These are phyloP conservation scores for Brassica juncea DNA, from an alignment of 345 rosid species.

Conservation along the genomic window DNA sequence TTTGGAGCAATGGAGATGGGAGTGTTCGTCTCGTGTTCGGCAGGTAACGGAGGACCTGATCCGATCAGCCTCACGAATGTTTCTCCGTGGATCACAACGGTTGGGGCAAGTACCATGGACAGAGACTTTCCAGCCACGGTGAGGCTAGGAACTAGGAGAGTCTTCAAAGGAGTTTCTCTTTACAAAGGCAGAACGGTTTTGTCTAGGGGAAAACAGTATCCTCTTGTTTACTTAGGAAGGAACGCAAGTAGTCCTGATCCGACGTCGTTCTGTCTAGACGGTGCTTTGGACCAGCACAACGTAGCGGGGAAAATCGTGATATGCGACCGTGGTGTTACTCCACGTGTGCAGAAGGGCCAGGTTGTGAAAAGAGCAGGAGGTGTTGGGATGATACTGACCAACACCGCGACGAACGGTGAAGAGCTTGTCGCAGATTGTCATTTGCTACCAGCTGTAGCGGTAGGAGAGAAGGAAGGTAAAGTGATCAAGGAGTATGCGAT, in stretches of 20 bases:
- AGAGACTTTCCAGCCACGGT: constrained; percentile 68
- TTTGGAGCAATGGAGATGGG: constrained; percentile 94
- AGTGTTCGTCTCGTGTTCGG: constrained; percentile 68
- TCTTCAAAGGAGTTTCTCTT: constrained; percentile 59
- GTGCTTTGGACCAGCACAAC: constrained; percentile 48
- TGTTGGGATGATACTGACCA: constrained; percentile 61
- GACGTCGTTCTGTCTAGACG: constrained; percentile 59
- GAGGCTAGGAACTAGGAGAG: constrained; percentile 50
- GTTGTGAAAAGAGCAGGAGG: constrained; percentile 73
- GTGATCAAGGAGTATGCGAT: constrained; percentile 60
- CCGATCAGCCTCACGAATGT: constrained; percentile 65
- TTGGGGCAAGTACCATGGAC: constrained; percentile 82
- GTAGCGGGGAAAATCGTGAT: constrained; percentile 73
- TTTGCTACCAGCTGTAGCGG: constrained; percentile 76
- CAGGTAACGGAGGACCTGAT: constrained; percentile 77
- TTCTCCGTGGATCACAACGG: constrained; percentile 84
- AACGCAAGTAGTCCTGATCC: constrained; percentile 61
- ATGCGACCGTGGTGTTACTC: constrained; percentile 70
- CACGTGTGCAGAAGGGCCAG: constrained; percentile 65
- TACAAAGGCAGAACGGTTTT: constrained; percentile 53
- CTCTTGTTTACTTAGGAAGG: constrained; percentile 59
- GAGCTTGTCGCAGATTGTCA: constrained; percentile 92
- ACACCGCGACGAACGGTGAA: constrained; percentile 77
- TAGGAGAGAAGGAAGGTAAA: constrained; percentile 81
- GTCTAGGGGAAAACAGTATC: constrained; percentile 46